These are phyloP conservation scores for Aspergillus nanangensis DNA, from an alignment of 495 filamentous ascomycete genomes.

Conservation along the genomic window DNA sequence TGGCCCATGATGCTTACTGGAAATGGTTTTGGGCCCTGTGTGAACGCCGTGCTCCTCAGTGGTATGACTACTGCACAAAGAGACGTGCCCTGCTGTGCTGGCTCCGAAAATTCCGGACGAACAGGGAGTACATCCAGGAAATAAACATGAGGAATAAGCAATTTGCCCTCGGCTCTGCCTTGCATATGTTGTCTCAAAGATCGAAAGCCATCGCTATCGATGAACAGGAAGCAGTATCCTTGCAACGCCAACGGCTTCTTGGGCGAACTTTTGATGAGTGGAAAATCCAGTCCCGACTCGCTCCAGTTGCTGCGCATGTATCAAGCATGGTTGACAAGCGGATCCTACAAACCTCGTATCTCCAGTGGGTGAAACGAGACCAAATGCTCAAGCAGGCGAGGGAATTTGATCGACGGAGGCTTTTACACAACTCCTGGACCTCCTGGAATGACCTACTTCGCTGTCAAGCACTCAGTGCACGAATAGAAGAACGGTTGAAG, in stretches of 20 bases:
- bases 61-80: conserved; percentile 45
- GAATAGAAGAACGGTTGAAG: conserved; percentile 55
- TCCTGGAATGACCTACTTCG: conserved; percentile 65
- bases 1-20: conserved; percentile 45
- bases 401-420: conserved; percentile 45
- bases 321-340: conserved; percentile 44
- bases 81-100: conserved; percentile 41
- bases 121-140: conserved; percentile 38
- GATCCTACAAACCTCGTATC: conserved; percentile 44
- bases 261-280: conserved; percentile 31
- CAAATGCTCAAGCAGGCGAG: conserved; percentile 50
- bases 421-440: conserved; percentile 56
- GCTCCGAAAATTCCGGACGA: conserved; percentile 40
- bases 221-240: conserved; percentile 28
- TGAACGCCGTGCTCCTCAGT: conserved; percentile 49
- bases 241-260: conserved; percentile 27
- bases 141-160: conserved; percentile 29
- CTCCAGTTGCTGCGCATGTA: conserved; percentile 43
- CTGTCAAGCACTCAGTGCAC: conserved; percentile 45
- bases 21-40: conserved; percentile 54
- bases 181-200: conserved; percentile 31
- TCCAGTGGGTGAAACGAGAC: conserved; percentile 47
- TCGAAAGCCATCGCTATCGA: conserved; percentile 21
- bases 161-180: conserved; percentile 17
- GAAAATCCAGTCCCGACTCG: conserved; percentile 38